A percentile compares a stretch with the other conserved stretches of the same genome.
Conservation (phyloP, 345 rosid species). For the Eucalyptus curtisii region DNA sequence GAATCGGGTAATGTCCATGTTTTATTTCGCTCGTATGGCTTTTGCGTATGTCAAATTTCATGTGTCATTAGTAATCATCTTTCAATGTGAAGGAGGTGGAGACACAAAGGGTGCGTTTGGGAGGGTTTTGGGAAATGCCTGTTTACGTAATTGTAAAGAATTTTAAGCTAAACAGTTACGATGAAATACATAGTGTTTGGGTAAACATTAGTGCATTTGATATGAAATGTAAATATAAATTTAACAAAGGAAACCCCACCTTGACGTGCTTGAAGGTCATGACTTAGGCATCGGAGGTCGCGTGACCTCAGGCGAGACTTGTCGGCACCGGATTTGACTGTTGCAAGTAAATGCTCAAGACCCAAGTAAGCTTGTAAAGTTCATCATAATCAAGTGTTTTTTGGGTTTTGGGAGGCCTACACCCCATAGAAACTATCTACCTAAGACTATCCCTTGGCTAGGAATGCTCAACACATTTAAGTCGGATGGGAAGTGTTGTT, state of each 20-base stretch:
- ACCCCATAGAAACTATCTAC: too few relatives aligned
- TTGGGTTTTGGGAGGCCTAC: too few relatives aligned
- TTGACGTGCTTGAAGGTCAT: background rate
- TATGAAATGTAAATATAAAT: background rate
- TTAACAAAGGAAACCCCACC: background rate
- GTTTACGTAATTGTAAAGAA: background rate
- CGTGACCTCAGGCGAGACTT: rapidly evolving
- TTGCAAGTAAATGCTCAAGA: too few relatives aligned
- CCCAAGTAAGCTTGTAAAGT: too few relatives aligned
- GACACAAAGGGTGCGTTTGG: background rate
- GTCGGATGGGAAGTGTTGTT: too few relatives aligned
- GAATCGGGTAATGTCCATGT: rapidly evolving
- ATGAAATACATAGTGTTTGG: background rate
- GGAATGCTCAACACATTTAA: too few relatives aligned
- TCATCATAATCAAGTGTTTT: too few relatives aligned
- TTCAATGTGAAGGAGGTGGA: background rate
- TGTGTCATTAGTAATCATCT: rapidly evolving
- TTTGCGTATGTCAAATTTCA: rapidly evolving
- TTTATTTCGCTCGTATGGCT: background rate
- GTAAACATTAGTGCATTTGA: background rate
- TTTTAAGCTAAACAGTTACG: background rate
- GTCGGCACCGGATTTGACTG: background rate
- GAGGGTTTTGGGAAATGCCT: background rate
- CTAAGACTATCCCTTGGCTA: too few relatives aligned
- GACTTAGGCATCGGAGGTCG: background rate